Percentiles rank a stretch among this genome's conserved stretches.
Evolutionary conservation across 805 yeast species (phyloP).

Genomic region (Suhomyces faveliae): DNA sequence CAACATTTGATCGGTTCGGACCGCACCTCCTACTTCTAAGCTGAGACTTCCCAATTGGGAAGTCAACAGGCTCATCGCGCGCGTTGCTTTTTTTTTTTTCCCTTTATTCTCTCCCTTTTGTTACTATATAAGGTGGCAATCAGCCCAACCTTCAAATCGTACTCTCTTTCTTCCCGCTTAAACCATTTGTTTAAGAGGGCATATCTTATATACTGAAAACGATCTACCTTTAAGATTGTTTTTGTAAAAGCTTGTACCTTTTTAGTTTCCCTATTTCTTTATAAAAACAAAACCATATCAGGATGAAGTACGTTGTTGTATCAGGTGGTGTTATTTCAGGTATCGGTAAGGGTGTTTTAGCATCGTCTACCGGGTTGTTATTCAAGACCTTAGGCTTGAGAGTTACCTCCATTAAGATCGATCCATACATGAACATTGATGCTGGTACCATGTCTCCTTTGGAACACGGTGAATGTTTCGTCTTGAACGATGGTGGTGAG

Average conservation of each 20-base stretch:
- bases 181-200: constrained; percentile 44
- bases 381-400: constrained; percentile 91
- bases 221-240: constrained; percentile 1
- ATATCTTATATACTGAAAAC: constrained; percentile 14
- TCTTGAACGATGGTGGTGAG: constrained; percentile 97
- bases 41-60: constrained; percentile 15
- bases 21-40: not conserved
- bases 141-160: not conserved
- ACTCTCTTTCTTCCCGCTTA: constrained; percentile 46
- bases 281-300: constrained; percentile 7
- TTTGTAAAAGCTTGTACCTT: constrained; percentile 1
- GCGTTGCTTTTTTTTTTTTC: constrained; percentile 13
- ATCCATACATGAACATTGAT: constrained; percentile 98
- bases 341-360: constrained; percentile 97
- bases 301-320: constrained; percentile 97
- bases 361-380: constrained; percentile 94
- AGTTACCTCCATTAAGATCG: constrained; percentile 96
- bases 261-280: constrained; percentile 2
- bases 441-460: constrained; percentile 99
- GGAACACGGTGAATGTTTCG: constrained; percentile 99
- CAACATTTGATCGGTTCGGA: not conserved
- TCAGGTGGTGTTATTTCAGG: constrained; percentile 99
- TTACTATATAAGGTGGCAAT: constrained; percentile 5
- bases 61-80: constrained; percentile 15
- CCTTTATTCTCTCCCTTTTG: not conserved